Evolutionary conservation across 2,329 filamentous ascomycete genomes (phyloP).

Genomic region (Cladophialophora immunda): DNA sequence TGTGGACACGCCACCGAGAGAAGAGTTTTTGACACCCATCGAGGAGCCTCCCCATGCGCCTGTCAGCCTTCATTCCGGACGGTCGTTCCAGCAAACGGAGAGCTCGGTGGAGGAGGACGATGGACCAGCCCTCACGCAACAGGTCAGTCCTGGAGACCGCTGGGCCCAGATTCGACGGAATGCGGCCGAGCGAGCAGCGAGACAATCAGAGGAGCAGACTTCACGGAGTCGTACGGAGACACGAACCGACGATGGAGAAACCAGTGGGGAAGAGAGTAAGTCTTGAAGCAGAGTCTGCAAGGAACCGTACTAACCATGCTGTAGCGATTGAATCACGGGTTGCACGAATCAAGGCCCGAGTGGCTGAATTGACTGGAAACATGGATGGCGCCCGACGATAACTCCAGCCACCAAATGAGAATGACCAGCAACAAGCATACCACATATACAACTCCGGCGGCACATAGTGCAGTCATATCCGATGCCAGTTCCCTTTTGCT

Average conservation of each 20-base stretch:
- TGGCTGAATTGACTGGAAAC: conserved; percentile 90
- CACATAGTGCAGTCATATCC: conserved; percentile 12
- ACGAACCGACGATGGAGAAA: conserved; percentile 80
- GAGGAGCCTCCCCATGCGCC: conserved; percentile 39
- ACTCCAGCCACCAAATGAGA: conserved; percentile 3
- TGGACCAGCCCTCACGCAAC: conserved; percentile 33
- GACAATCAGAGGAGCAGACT: conserved; percentile 70
- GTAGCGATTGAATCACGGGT: conserved; percentile 94
- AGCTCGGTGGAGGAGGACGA: conserved; percentile 39
- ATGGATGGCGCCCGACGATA: conserved; percentile 65
- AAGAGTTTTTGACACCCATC: conserved; percentile 31
- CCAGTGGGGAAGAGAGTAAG: conserved; percentile 94
- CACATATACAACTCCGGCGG: not conserved
- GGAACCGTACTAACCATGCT: conserved; percentile 41
- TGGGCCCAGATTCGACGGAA: conserved; percentile 98
- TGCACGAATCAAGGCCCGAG: conserved; percentile 95
- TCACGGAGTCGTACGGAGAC: conserved; percentile 61
- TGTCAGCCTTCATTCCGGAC: conserved; percentile 34
- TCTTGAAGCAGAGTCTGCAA: conserved; percentile 42
- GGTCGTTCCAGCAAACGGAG: conserved; percentile 26
- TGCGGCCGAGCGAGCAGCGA: conserved; percentile 79
- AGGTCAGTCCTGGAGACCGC: conserved; percentile 68
- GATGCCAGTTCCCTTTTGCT: conserved; percentile 11
- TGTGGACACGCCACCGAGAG: conserved; percentile 56
- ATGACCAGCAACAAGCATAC: conserved; percentile 4